Conservation (phyloP, 305 asterid species). For the Caryopteris hybrid region DNA sequence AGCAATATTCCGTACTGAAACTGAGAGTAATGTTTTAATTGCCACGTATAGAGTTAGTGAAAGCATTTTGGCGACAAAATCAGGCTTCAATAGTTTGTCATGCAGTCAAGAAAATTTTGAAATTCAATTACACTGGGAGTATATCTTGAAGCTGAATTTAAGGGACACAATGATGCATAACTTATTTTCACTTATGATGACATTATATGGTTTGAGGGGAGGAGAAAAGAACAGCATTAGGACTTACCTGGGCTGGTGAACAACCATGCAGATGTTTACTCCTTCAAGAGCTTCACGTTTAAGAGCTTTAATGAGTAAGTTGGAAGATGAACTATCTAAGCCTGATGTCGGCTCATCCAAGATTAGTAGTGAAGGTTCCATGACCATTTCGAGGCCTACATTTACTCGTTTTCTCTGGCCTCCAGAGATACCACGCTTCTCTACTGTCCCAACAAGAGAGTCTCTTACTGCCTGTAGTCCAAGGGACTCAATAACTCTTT, state of each 20-base stretch:
- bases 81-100: not conserved
- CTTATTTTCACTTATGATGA: not conserved
- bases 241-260: slow-evolving; percentile 96
- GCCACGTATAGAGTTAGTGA: not conserved
- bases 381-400: slow-evolving; percentile 97
- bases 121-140: not conserved
- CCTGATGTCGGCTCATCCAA: slow-evolving; percentile 99
- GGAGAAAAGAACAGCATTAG: slow-evolving; percentile 6
- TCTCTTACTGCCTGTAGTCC: slow-evolving; percentile 94
- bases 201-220: not conserved
- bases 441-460: slow-evolving; percentile 96
- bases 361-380: slow-evolving; percentile 97
- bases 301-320: slow-evolving; percentile 93
- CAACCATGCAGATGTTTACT: slow-evolving; percentile 95
- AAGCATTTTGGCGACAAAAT: not conserved
- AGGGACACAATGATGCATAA: not conserved
- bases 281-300: slow-evolving; percentile 99
- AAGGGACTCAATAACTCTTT: slow-evolving; percentile 96
- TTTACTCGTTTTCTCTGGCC: slow-evolving; percentile 99
- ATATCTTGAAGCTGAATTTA: not conserved
- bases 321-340: slow-evolving; percentile 95
- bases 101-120: not conserved
- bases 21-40: not conserved
- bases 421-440: slow-evolving; percentile 95
- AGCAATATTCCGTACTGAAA: not conserved